These are phyloP conservation scores for Diaporthe capsici DNA, from an alignment of 2,329 filamentous ascomycete genomes.

Conservation along the genomic window DNA sequence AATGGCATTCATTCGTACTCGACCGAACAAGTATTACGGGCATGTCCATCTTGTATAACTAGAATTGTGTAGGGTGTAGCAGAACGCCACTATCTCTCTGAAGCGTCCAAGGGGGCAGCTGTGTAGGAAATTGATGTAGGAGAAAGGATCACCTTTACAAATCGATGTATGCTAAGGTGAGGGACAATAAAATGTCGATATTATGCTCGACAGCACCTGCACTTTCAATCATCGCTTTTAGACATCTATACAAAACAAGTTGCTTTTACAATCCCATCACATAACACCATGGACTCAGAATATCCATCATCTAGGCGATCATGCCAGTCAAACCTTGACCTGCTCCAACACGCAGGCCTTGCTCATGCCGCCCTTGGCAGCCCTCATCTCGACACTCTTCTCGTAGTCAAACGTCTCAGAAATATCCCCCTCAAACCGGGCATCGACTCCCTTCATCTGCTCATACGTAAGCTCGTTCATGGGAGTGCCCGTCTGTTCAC, in stretches of 20 bases:
- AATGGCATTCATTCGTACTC: too few relatives aligned
- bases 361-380: conserved; percentile 84
- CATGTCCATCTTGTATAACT: too few relatives aligned
- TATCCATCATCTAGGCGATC: conserved; percentile 44
- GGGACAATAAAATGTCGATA: too few relatives aligned
- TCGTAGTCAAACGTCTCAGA: conserved; percentile 83
- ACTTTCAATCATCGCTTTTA: too few relatives aligned
- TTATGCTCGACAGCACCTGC: too few relatives aligned
- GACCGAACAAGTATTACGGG: too few relatives aligned
- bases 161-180: too few relatives aligned
- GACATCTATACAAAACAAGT: neutral
- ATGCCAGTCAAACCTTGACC: conserved; percentile 65
- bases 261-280: neutral
- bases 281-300: neutral
- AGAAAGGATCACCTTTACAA: too few relatives aligned
- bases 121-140: too few relatives aligned
- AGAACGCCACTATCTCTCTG: too few relatives aligned
- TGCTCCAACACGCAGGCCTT: conserved; percentile 76
- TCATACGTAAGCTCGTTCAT: conserved; percentile 79
- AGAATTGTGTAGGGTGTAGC: too few relatives aligned
- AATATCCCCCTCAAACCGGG: conserved; percentile 80
- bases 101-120: too few relatives aligned
- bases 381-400: conserved; percentile 83
- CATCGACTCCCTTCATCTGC: conserved; percentile 77
- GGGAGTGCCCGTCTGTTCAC: conserved; percentile 73